Conservation (phyloP, 2,329 filamentous ascomycete species). For the Xylaria sp. region DNA sequence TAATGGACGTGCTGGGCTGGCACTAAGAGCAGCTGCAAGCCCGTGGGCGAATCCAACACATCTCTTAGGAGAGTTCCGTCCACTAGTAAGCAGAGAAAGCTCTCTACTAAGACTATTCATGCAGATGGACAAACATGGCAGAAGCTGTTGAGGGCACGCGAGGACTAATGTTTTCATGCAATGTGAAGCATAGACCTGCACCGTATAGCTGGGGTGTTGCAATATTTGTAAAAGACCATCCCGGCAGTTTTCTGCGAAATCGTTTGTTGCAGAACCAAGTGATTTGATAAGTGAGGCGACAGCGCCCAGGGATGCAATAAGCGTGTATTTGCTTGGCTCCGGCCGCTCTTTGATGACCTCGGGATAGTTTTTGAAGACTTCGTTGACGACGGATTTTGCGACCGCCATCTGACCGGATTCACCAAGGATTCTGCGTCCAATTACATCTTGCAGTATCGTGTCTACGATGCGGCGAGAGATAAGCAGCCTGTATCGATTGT, state of each 20-base stretch:
- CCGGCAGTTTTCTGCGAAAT: slow-evolving; percentile 80
- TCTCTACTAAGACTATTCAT: slow-evolving; percentile 95
- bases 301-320: slow-evolving; percentile 80
- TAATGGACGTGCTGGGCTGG: slow-evolving; percentile 83
- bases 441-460: slow-evolving; percentile 80
- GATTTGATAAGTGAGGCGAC: slow-evolving; percentile 78
- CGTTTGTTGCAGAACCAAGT: slow-evolving; percentile 80
- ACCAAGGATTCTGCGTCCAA: slow-evolving; percentile 81
- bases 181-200: slow-evolving; percentile 86
- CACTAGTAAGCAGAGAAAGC: slow-evolving; percentile 75
- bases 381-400: slow-evolving; percentile 81
- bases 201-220: slow-evolving; percentile 94
- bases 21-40: slow-evolving; percentile 87
- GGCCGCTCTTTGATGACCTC: slow-evolving; percentile 84
- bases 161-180: slow-evolving; percentile 87
- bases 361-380: slow-evolving; percentile 91
- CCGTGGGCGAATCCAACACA: slow-evolving; percentile 93
- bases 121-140: slow-evolving; percentile 90
- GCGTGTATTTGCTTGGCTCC: slow-evolving; percentile 85
- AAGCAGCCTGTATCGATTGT: slow-evolving; percentile 87
- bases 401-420: slow-evolving; percentile 88
- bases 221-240: slow-evolving; percentile 89
- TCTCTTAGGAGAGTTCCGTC: slow-evolving; percentile 77
- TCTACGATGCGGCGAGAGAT: slow-evolving; percentile 85
- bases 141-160: slow-evolving; percentile 87